phyloP scores from a whole-genome alignment of 768 basidiomycete species.

The Lentinula raphanica region DNA sequence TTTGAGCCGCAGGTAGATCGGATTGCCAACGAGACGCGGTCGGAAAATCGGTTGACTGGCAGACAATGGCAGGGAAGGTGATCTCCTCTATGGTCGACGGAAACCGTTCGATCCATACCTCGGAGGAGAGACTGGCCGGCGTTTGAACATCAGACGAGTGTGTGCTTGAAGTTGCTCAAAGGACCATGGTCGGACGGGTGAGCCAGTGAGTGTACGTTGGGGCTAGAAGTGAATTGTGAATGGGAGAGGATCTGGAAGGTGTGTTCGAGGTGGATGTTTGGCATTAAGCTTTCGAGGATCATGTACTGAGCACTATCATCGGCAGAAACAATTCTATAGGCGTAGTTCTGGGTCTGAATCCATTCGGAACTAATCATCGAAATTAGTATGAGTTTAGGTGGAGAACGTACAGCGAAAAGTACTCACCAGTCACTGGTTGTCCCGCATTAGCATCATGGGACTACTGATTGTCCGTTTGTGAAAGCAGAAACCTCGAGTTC shows the following conservation, averaged over 20 bases:
- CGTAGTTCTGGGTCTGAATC: conserved; percentile 1
- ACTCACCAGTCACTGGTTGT: conserved; percentile 4
- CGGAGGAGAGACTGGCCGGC: conserved; percentile 3
- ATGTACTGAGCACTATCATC: conserved; percentile 33
- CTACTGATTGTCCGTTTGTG: conserved; percentile 13
- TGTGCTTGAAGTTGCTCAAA: background rate
- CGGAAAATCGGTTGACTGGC: background rate
- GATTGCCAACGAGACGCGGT: background rate
- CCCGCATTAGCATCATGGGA: background rate
- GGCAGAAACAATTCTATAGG: conserved; percentile 8
- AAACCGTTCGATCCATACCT: conserved; percentile 1
- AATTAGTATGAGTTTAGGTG: background rate
- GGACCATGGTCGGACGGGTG: conserved; percentile 24
- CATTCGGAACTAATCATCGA: conserved; percentile 5
- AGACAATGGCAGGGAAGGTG: background rate
- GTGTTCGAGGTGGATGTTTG: conserved; percentile 14
- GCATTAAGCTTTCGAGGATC: conserved; percentile 25
- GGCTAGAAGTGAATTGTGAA: conserved; percentile 31
- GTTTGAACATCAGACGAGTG: background rate
- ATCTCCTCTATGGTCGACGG: background rate
- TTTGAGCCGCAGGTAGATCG: conserved; percentile 4
- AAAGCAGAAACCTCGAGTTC: conserved; percentile 39
- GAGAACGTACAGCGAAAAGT: background rate
- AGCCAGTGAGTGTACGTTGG: conserved; percentile 36
- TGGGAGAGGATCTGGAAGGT: conserved; percentile 28